Percentiles rank a stretch among this genome's conserved stretches.
phyloP scores from a whole-genome alignment of 1,284 basidiomycete species.

The Exsudoporus floridanus region DNA sequence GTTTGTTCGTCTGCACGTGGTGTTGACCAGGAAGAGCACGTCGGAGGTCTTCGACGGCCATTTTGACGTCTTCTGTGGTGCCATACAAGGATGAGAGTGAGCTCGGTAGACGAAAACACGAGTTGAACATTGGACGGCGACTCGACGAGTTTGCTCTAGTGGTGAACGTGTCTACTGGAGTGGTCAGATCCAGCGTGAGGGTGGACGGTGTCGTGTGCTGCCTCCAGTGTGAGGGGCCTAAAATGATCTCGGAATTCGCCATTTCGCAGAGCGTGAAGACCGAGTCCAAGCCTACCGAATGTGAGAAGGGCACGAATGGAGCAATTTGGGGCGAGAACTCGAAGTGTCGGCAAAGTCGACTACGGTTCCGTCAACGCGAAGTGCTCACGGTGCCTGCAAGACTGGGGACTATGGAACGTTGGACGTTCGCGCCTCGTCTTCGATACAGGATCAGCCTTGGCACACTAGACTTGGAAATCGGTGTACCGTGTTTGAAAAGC shows the following conservation, averaged over 20 bases:
- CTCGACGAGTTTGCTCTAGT: conserved; percentile 1
- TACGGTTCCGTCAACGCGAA: too few relatives aligned
- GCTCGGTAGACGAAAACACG: neutral
- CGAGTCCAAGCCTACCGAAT: conserved; percentile 20
- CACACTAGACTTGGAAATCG: too few relatives aligned
- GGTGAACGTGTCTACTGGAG: neutral
- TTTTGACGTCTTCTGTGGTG: conserved; percentile 45
- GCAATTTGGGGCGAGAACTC: neutral
- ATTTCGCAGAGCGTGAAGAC: conserved; percentile 18
- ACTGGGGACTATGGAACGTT: too few relatives aligned
- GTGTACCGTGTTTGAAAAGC: too few relatives aligned
- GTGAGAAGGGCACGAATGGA: conserved; percentile 19
- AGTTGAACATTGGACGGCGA: neutral
- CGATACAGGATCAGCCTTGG: too few relatives aligned
- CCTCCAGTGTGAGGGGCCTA: conserved; percentile 2
- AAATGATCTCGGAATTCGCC: neutral
- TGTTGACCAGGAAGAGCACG: conserved; percentile 45
- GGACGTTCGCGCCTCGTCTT: too few relatives aligned
- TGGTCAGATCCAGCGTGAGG: neutral
- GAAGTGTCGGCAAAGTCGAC: too few relatives aligned
- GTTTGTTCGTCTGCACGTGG: conserved; percentile 50
- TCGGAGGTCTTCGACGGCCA: conserved; percentile 56
- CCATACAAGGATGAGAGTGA: conserved; percentile 40
- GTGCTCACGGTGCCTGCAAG: too few relatives aligned
- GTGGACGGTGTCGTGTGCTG: neutral